A percentile compares a stretch with the other conserved stretches of the same genome.
Conservation (phyloP, 176 grass and related monocot species). For the Microstegium vimineum region DNA sequence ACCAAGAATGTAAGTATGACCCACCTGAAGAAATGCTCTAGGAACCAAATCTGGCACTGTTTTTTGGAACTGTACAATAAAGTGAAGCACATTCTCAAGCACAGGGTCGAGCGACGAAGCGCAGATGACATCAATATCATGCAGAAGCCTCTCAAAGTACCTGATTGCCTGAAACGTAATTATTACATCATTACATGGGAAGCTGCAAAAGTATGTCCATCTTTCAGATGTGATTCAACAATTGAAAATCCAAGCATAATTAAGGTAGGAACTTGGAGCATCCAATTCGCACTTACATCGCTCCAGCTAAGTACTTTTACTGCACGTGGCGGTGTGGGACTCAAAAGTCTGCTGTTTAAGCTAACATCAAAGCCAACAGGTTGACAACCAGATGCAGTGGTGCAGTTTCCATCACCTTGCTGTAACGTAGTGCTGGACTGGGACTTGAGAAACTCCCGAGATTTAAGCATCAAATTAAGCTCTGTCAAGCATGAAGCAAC, state of each 20-base stretch:
- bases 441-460: conserved; percentile 67
- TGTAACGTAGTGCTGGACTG: conserved; percentile 41
- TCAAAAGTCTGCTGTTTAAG: conserved; percentile 74
- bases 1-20: conserved; percentile 12
- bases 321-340: conserved; percentile 77
- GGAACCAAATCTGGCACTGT: conserved; percentile 84
- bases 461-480: conserved; percentile 73
- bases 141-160: conserved; percentile 94
- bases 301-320: conserved; percentile 79
- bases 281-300: conserved; percentile 52
- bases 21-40: conserved; percentile 89
- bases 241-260: background rate
- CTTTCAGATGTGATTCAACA: conserved; percentile 19
- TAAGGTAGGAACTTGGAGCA: background rate
- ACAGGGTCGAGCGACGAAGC: conserved; percentile 57
- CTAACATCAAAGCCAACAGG: conserved; percentile 94
- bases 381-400: conserved; percentile 79
- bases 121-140: conserved; percentile 78
- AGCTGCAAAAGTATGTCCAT: conserved; percentile 4
- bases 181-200: conserved; percentile 15
- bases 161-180: conserved; percentile 58
- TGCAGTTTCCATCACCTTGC: conserved; percentile 61
- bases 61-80: conserved; percentile 88
- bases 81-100: conserved; percentile 73
- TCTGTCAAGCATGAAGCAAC: conserved; percentile 76